Evolutionary conservation across 768 basidiomycete species (phyloP).

Genomic region (Gyrodon lividus): DNA sequence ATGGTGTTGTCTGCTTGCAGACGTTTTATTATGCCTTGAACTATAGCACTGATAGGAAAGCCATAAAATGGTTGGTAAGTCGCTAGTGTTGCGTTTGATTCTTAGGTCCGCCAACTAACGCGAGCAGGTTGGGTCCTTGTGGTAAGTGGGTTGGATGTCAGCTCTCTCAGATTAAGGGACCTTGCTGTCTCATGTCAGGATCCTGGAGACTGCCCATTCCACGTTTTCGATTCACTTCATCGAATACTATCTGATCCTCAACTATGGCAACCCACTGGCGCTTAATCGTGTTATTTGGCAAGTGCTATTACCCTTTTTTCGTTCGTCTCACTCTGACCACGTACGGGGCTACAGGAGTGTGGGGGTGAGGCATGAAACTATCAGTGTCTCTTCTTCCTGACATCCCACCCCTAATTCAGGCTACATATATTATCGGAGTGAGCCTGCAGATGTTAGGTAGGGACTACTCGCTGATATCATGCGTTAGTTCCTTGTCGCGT

Average conservation of each 20-base stretch:
- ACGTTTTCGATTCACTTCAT: constrained; percentile 12
- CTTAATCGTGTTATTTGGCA: constrained; percentile 12
- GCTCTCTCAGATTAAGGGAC: too few species aligned
- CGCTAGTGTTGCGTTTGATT: not conserved
- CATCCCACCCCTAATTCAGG: not conserved
- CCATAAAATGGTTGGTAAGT: constrained; percentile 17
- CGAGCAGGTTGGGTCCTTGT: constrained; percentile 11
- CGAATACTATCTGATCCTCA: constrained; percentile 16
- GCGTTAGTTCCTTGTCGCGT: constrained; percentile 4
- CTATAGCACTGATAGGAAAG: constrained; percentile 5
- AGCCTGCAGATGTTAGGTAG: not conserved
- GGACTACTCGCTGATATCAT: not conserved
- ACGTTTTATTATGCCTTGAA: constrained; percentile 11
- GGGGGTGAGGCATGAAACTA: not conserved
- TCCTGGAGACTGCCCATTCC: constrained; percentile 15
- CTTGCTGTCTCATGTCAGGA: not conserved
- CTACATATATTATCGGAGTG: constrained; percentile 9
- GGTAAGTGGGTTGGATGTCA: constrained; percentile 3
- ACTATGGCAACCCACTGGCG: constrained; percentile 3
- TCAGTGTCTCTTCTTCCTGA: not conserved
- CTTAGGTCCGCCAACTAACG: not conserved
- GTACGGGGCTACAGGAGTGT: constrained; percentile 6
- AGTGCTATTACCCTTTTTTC: not conserved
- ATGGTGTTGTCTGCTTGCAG: constrained; percentile 18
- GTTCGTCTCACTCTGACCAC: not conserved